Evolutionary conservation across 2,329 filamentous ascomycete species (phyloP).

Genomic region (Aschersonia sp.): DNA sequence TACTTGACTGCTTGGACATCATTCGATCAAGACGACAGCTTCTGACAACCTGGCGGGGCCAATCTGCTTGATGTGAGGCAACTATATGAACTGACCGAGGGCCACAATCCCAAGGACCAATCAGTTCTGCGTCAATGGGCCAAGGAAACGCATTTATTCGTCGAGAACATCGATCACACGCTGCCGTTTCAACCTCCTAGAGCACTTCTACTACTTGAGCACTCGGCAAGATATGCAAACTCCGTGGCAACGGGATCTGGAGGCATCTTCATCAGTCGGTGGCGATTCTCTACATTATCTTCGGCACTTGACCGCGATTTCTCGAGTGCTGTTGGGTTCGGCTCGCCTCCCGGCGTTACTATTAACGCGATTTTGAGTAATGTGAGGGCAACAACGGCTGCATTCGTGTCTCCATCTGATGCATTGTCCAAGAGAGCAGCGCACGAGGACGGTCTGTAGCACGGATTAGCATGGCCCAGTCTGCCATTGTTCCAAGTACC

Average conservation of each 20-base stretch:
- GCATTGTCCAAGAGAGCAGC: slow-evolving; percentile 36
- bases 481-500: slow-evolving; percentile 31
- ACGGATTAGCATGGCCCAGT: slow-evolving; percentile 39
- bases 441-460: slow-evolving; percentile 40
- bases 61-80: slow-evolving; percentile 33
- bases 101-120: slow-evolving; percentile 28
- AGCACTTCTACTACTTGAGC: slow-evolving; percentile 45
- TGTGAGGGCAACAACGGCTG: slow-evolving; percentile 31
- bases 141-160: slow-evolving; percentile 47
- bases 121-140: slow-evolving; percentile 36
- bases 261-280: slow-evolving; percentile 16
- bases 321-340: slow-evolving; percentile 11
- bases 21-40: slow-evolving; percentile 33
- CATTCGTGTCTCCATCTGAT: slow-evolving; percentile 37
- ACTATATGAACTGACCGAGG: slow-evolving; percentile 39
- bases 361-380: slow-evolving; percentile 27
- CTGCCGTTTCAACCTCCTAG: slow-evolving; percentile 37
- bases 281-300: slow-evolving; percentile 17
- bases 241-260: slow-evolving; percentile 22
- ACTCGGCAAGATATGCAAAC: slow-evolving; percentile 37
- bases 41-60: slow-evolving; percentile 32
- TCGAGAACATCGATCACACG: slow-evolving; percentile 43
- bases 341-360: slow-evolving; percentile 9
- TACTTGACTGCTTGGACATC: slow-evolving; percentile 42
- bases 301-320: neutral